Evolutionary conservation across 768 basidiomycete species (phyloP).

Genomic region (Mrakia frigida): DNA sequence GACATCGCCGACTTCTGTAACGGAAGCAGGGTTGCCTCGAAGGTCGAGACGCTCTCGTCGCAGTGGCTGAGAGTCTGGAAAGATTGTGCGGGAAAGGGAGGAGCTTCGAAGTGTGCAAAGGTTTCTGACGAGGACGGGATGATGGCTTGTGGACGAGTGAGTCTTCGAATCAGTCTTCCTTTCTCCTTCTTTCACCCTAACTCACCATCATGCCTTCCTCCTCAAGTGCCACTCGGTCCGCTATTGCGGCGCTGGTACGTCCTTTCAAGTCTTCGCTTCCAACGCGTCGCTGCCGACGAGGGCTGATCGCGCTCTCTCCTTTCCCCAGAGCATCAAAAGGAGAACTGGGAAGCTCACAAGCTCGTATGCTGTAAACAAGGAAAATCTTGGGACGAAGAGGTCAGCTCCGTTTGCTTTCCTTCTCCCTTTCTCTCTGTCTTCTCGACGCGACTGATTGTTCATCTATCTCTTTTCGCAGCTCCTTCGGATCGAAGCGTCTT

Average conservation of each 20-base stretch:
- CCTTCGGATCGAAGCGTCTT: too few relatives aligned
- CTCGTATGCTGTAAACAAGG: not conserved
- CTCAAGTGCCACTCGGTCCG: too few relatives aligned
- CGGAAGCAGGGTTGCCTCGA: not conserved
- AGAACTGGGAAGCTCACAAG: not conserved
- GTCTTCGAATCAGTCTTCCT: not conserved
- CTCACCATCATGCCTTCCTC: too few relatives aligned
- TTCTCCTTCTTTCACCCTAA: not conserved
- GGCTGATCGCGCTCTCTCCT: not conserved
- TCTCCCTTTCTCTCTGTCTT: not conserved
- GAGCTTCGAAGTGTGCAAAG: not conserved
- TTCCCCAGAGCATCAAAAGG: not conserved
- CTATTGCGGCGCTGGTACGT: too few relatives aligned
- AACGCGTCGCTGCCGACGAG: not conserved
- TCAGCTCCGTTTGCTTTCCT: not conserved
- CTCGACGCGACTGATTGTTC: not conserved
- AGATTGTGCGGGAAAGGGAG: not conserved
- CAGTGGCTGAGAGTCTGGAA: not conserved
- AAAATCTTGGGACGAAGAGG: not conserved
- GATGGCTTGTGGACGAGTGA: not conserved
- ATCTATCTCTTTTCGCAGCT: not conserved
- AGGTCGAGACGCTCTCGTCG: not conserved
- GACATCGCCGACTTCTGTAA: not conserved
- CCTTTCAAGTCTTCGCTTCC: too few relatives aligned
- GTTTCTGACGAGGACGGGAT: not conserved